phyloP scores from a whole-genome alignment of 176 grass and related monocot genomes.

The Echinochloa phyllopogon region DNA sequence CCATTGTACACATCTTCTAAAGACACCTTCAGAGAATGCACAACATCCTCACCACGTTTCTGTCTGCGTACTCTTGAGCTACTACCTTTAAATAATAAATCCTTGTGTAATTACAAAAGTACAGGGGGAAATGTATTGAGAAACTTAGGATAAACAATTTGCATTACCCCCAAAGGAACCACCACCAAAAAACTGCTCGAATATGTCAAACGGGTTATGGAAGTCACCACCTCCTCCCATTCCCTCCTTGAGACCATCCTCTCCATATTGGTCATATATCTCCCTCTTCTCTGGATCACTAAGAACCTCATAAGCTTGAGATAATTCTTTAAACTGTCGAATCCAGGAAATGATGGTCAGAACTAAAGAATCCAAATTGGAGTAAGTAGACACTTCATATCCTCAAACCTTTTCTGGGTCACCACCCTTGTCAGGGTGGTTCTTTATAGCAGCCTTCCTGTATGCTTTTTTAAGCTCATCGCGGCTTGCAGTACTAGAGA shows the following conservation, averaged over 20 bases:
- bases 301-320: conserved; percentile 80
- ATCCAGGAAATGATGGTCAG: conserved; percentile 15
- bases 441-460: conserved; percentile 71
- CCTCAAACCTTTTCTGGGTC: conserved; percentile 71
- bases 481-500: conserved; percentile 60
- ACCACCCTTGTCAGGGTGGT: conserved; percentile 80
- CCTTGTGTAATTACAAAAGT: not conserved
- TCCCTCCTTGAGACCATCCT: conserved; percentile 82
- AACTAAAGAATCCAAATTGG: not conserved
- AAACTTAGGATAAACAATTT: not conserved
- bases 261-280: conserved; percentile 72
- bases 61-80: conserved; percentile 70
- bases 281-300: conserved; percentile 80
- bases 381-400: not conserved
- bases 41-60: conserved; percentile 67
- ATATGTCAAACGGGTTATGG: conserved; percentile 80
- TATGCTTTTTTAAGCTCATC: conserved; percentile 85
- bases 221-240: conserved; percentile 64
- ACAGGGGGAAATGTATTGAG: not conserved
- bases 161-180: conserved; percentile 62
- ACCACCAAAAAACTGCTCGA: conserved; percentile 77
- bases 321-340: conserved; percentile 78
- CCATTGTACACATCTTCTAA: conserved; percentile 78
- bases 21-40: conserved; percentile 67
- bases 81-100: conserved; percentile 53